A percentile compares a stretch with the other conserved stretches of the same genome.
phyloP scores from a whole-genome alignment of 805 yeast species.

The Kuraishia molischiana region DNA sequence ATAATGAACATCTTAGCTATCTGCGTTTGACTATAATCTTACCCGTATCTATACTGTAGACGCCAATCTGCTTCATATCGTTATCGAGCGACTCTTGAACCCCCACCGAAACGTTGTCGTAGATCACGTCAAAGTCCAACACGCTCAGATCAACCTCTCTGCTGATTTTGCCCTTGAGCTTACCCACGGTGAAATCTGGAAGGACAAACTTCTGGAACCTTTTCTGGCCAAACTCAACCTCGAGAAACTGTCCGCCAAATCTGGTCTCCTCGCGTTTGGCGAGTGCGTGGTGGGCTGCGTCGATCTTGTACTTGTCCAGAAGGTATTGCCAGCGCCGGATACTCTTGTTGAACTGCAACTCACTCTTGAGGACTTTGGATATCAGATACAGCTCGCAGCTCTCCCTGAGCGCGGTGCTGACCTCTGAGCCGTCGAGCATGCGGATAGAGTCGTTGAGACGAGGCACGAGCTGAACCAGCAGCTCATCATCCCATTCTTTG shows the following conservation, averaged over 20 bases:
- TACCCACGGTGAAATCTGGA: conserved; percentile 1
- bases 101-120: neutral
- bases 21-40: neutral
- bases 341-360: conserved; percentile 14
- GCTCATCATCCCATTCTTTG: conserved; percentile 9
- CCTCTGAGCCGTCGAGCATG: conserved; percentile 47
- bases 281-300: neutral
- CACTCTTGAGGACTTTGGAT: conserved; percentile 30
- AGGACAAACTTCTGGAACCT: neutral
- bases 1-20: neutral
- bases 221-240: neutral
- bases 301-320: conserved; percentile 23
- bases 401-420: conserved; percentile 35
- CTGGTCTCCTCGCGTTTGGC: neutral
- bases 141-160: neutral
- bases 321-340: conserved; percentile 32
- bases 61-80: neutral
- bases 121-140: neutral
- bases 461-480: conserved; percentile 11
- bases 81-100: neutral
- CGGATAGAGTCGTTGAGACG: conserved; percentile 17
- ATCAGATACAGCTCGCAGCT: conserved; percentile 67
- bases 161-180: conserved; percentile 2
- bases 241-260: neutral
- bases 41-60: neutral